Evolutionary conservation across 495 filamentous ascomycete genomes (phyloP).

Genomic region (Talaromyces trachyspermus): DNA sequence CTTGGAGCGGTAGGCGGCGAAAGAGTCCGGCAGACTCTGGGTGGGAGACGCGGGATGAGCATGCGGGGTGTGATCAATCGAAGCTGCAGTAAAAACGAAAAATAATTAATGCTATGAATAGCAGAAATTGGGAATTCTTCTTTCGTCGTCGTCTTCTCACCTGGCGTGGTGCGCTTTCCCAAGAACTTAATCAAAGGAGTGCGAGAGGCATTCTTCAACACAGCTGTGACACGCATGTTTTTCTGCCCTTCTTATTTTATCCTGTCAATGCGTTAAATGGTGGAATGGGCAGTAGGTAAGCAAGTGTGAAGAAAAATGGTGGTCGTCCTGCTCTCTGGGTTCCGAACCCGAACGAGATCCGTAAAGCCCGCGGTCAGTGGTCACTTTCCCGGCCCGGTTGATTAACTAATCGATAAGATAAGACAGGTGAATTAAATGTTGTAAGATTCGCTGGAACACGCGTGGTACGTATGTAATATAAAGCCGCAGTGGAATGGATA

Average conservation of each 20-base stretch:
- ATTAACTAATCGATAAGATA: too few relatives aligned
- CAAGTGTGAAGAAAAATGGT: too few relatives aligned
- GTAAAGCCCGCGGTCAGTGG: too few relatives aligned
- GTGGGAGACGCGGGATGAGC: conserved; percentile 60
- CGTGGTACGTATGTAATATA: too few relatives aligned
- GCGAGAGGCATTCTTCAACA: conserved; percentile 61
- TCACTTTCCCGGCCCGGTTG: too few relatives aligned
- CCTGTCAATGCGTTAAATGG: too few relatives aligned
- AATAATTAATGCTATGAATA: background rate
- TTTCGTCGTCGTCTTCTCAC: conserved; percentile 48
- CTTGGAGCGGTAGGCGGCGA: conserved; percentile 85
- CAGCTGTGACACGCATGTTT: conserved; percentile 60
- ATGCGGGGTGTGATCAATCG: conserved; percentile 61
- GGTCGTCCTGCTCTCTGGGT: too few relatives aligned
- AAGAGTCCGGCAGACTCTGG: conserved; percentile 57
- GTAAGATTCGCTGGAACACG: too few relatives aligned
- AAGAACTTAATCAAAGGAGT: conserved; percentile 86
- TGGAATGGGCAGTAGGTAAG: too few relatives aligned
- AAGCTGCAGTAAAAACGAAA: conserved; percentile 35
- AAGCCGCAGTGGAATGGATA: too few relatives aligned
- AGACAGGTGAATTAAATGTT: too few relatives aligned
- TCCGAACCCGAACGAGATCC: too few relatives aligned
- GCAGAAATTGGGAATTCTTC: background rate
- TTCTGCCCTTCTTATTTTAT: conserved; percentile 5
- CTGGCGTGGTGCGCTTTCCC: conserved; percentile 74